Evolutionary conservation across 805 yeast genomes (phyloP), one percentile per base, ranked within the genome.

Genomic region (Yamadazyma insecticola): DNA sequence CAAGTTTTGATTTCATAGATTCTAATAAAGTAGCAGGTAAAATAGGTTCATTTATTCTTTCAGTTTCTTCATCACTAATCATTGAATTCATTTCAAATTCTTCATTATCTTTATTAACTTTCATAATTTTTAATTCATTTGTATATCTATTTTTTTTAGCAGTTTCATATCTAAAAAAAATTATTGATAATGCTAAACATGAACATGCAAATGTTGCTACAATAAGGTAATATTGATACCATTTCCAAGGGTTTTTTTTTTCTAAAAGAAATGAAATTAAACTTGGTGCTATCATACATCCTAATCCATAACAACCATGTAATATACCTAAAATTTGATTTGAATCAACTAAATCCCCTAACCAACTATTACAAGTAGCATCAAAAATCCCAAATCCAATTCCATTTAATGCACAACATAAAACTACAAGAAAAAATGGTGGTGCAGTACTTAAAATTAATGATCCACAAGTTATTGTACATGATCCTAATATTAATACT

Each of bases 371-470:
- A 44, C 74, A 53, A 7, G 72, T 55, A 22, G 81, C 73, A 47
- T 78, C 86, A 16, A 74, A 41, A 6, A 69, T 41, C 1, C 87
- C 86, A 33, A 61, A 61, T 0, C 81, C 80, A 24, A 76, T 44
- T 0, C 88, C 88, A 28, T 51, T 48, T 14, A 68, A 41, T 2
- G 61, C 44, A 36, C 71, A 65, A 19, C 61, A 51, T 0, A 56
- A 1, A 1, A 70, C 60, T 16, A 73, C 59, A 0, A 73, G 15
- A 8, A 45, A 34, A 36, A 63, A 67, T 13, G 74, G 73, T 1
- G 74, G 71, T 24, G 50, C 58, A 3, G 55, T 39, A 6, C 64
- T 51, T n/a, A 63, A 53, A 2, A 68, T 38, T 5, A 58, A 32
- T 44, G 63, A 77, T 9, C 68, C 57, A 1, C 53, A 17, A 1